Percentiles rank a stretch among this genome's conserved stretches.
These are phyloP conservation scores for Podaxis pistillaris DNA, from an alignment of 768 basidiomycete genomes.

Conservation along the genomic window DNA sequence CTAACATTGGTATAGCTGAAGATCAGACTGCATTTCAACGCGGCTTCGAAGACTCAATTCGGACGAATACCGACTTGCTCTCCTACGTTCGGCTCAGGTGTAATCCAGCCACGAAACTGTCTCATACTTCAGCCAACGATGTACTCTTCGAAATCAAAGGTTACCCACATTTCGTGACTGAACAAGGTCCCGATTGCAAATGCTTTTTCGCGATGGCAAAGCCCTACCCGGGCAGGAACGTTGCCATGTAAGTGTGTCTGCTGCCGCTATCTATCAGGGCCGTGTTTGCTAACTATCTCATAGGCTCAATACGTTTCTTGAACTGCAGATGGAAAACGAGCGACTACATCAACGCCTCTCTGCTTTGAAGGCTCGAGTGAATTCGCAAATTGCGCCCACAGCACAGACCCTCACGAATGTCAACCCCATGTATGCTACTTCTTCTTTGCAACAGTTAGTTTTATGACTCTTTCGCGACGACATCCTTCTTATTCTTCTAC, in stretches of 20 bases:
- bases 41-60: conserved; percentile 56
- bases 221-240: conserved; percentile 74
- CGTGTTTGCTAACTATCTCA: conserved; percentile 24
- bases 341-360: conserved; percentile 62
- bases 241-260: conserved; percentile 50
- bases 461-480: conserved; percentile 1
- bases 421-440: conserved; percentile 36
- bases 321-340: conserved; percentile 88
- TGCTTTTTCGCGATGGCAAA: conserved; percentile 77
- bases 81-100: conserved; percentile 61
- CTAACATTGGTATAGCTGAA: conserved; percentile 38
- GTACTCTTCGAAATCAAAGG: conserved; percentile 74
- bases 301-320: conserved; percentile 69
- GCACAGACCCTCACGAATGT: conserved; percentile 21
- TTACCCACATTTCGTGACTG: conserved; percentile 49
- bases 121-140: conserved; percentile 34
- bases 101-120: conserved; percentile 28
- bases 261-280: neutral
- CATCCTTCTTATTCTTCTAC: conserved; percentile 9
- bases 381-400: conserved; percentile 22
- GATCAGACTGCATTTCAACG: conserved; percentile 57
- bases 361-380: conserved; percentile 35
- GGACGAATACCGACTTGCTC: conserved; percentile 47
- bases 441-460: conserved; percentile 24
- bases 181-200: conserved; percentile 37